Conservation (phyloP, 2,329 filamentous ascomycete genomes). For the Macroventuria anomochaeta region DNA sequence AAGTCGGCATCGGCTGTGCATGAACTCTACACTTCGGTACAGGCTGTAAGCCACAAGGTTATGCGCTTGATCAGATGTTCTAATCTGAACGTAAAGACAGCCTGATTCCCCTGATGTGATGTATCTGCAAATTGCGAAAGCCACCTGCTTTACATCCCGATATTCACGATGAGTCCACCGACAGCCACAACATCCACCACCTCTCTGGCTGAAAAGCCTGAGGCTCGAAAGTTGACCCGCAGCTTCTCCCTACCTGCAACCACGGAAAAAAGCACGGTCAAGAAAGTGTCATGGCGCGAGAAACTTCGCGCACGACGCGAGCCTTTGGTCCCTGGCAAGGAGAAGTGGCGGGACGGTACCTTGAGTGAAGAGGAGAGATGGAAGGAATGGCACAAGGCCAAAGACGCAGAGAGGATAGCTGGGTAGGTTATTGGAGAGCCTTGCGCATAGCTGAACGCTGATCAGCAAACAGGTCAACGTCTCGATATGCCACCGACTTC, state of each 20-base stretch:
- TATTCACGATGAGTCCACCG: background rate
- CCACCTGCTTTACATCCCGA: too few species aligned
- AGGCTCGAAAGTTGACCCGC: constrained; percentile 1
- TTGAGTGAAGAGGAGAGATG: constrained; percentile 34
- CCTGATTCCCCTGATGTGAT: too few species aligned
- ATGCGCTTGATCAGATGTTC: background rate
- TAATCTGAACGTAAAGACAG: background rate
- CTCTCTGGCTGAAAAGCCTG: background rate
- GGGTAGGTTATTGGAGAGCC: constrained; percentile 10
- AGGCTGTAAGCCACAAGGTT: constrained; percentile 2
- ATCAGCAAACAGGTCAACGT: constrained; percentile 14
- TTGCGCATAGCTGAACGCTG: background rate
- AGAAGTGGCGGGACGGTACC: constrained; percentile 31
- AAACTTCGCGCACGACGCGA: constrained; percentile 8
- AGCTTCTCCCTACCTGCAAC: constrained; percentile 4
- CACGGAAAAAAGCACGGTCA: background rate
- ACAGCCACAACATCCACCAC: constrained; percentile 5
- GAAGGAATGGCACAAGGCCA: constrained; percentile 38
- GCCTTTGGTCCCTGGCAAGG: constrained; percentile 22
- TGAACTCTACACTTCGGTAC: background rate
- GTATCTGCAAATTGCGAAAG: too few species aligned
- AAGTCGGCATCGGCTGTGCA: constrained; percentile 5
- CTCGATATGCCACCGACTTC: constrained; percentile 19
- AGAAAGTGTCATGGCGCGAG: constrained; percentile 18
- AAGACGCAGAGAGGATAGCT: constrained; percentile 27